These are phyloP conservation scores for Helichrysum umbraculigerum DNA, from an alignment of 129 eudicot genomes.

Conservation along the genomic window DNA sequence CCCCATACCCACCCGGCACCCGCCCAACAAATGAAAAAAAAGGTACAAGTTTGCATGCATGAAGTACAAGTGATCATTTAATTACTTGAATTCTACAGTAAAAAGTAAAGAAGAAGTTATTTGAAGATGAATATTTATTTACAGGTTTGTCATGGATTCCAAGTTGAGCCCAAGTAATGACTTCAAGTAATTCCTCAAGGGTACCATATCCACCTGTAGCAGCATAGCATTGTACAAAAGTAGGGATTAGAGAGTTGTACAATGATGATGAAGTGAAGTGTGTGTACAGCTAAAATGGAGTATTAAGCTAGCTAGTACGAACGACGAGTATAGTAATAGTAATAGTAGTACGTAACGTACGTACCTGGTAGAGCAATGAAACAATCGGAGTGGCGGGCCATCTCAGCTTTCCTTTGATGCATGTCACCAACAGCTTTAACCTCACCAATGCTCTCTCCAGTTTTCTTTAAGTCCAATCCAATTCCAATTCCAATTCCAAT, in stretches of 20 bases:
- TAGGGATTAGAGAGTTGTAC: slow-evolving; percentile 22
- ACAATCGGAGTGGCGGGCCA: slow-evolving; percentile 89
- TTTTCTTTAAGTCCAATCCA: slow-evolving; percentile 27
- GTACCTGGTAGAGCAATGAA: slow-evolving; percentile 80
- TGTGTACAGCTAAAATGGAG: no score
- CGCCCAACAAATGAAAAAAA: no score
- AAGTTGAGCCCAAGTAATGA: slow-evolving; percentile 83
- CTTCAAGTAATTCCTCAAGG: slow-evolving; percentile 74
- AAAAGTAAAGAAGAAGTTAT: neutral
- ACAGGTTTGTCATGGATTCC: slow-evolving; percentile 90
- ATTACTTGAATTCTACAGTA: neutral
- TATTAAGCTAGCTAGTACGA: no score
- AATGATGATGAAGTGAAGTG: no score
- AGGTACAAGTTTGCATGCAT: neutral
- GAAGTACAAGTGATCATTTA: slow-evolving; percentile 23
- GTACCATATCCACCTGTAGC: slow-evolving; percentile 81
- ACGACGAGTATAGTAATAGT: no score
- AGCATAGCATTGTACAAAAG: slow-evolving; percentile 12
- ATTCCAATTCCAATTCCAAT: neutral
- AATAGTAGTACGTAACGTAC: no score
- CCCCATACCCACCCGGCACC: no score
- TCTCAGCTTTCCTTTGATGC: slow-evolving; percentile 90
- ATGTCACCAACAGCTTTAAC: slow-evolving; percentile 62
- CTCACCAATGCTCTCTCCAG: slow-evolving; percentile 76
- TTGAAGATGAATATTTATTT: neutral